These are phyloP conservation scores for Iberis amara DNA, from an alignment of 441 rosid species.

Conservation along the genomic window DNA sequence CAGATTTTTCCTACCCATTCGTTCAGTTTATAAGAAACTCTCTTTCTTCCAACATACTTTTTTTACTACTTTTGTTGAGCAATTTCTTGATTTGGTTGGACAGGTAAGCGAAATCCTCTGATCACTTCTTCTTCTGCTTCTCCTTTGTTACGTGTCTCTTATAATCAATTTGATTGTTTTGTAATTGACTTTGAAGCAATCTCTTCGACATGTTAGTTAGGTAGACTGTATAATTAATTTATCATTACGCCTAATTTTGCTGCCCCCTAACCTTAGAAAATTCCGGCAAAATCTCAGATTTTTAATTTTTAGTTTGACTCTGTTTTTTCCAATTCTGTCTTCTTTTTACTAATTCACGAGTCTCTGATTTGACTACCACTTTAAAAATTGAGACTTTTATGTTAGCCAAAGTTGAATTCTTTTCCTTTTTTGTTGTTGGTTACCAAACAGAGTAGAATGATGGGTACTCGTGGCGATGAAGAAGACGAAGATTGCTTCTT, in stretches of 20 bases:
- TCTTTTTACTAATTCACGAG: conserved; percentile 1
- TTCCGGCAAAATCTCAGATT: neutral
- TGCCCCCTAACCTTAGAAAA: neutral
- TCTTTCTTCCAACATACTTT: neutral
- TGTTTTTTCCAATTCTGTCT: conserved; percentile 2
- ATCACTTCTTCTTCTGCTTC: neutral
- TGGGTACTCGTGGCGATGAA: conserved; percentile 27
- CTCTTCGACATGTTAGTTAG: conserved; percentile 13
- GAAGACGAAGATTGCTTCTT: conserved; percentile 44
- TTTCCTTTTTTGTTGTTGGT: neutral
- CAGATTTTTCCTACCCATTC: conserved; percentile 5
- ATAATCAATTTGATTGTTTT: neutral
- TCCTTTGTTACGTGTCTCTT: neutral
- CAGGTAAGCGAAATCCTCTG: conserved; percentile 17
- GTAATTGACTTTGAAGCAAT: conserved; percentile 18
- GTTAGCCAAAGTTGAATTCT: conserved; percentile 21
- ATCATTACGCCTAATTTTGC: too few relatives aligned
- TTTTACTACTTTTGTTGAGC: neutral
- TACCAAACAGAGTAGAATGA: conserved; percentile 2
- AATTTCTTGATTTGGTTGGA: neutral
- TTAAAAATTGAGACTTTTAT: neutral
- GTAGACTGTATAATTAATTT: neutral
- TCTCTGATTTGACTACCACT: conserved; percentile 17
- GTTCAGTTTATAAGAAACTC: neutral
- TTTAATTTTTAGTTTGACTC: conserved; percentile 10